Base-by-base conservation (phyloP, 1,139 yeast genomes). In the Insectozyma bohioensis region DNA sequence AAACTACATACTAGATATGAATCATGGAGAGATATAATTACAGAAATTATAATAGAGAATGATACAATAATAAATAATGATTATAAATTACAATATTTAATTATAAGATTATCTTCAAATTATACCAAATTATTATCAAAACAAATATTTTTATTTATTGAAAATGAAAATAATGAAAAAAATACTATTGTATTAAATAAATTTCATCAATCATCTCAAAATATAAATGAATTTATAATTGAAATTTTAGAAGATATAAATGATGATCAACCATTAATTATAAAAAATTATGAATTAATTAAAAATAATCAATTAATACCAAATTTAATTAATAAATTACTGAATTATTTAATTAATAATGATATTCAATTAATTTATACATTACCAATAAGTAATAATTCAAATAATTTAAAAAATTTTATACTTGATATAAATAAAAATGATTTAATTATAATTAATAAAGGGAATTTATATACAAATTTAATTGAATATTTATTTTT, bases 391-490 rank as follows among this genome's bases (percentile, higher is more conserved):
- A n/a, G n/a, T n/a, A n/a, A n/a, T n/a, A 28, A 15, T 29, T 32
- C 40, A 37, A 40, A 29, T 18, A 46, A 47, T 29, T 40, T 60
- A 17, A 42, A 46, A 18, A 49, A 51, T 35, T 51, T 60, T 5
- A 42, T 49, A 6, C 40, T 60, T 4, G 52, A 49, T n/a, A 43
- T 60, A 3, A 59, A 61, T 3, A 38, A 42, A 15, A 31, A 33
- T 6, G 65, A 60, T 30, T 26, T 54, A 6, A 6, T n/a, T 9
- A 16, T 20, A 7, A 29, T 39, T 7, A 34, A 23, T 6, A 28
- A 32, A 1, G 39, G 37, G 2, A 28, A 36, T 2, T 38, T 47
- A 17, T 31, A 33, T 20, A 15, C 22, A 4, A 41, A 36, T 20
- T 30, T 49, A 5, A 22, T 46, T 33, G 39, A 34, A 11, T 57